Conservation (phyloP, 768 basidiomycete species). For the Boletus rex-veris region DNA sequence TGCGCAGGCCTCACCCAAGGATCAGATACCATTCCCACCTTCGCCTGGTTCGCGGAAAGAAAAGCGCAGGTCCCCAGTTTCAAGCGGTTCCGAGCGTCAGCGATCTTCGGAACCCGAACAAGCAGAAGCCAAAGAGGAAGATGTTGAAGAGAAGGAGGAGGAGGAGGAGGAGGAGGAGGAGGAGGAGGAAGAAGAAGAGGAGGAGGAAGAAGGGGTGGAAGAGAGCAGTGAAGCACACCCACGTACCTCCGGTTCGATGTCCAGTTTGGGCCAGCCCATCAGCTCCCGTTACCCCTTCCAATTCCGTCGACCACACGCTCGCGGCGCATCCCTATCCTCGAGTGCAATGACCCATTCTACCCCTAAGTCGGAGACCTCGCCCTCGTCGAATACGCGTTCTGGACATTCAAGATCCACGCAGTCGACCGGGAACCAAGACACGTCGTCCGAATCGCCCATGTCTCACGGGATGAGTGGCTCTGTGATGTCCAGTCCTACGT, state of each 20-base stretch:
- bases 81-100: constrained; percentile 30
- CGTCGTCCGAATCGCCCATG: constrained; percentile 55
- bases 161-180: constrained; percentile 44
- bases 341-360: constrained; percentile 40
- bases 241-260: constrained; percentile 78
- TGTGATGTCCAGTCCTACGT: constrained; percentile 36
- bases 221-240: constrained; percentile 53
- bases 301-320: constrained; percentile 45
- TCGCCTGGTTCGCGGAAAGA: no score
- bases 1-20: no score
- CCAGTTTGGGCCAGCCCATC: constrained; percentile 77
- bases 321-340: constrained; percentile 43
- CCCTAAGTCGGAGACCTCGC: constrained; percentile 35
- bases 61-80: not conserved
- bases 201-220: constrained; percentile 32
- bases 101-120: constrained; percentile 28
- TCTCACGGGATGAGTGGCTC: constrained; percentile 41
- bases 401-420: constrained; percentile 46
- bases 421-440: constrained; percentile 60
- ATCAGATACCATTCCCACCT: no score
- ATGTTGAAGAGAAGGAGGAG: not conserved
- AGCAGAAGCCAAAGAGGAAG: constrained; percentile 26
- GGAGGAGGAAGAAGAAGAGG: constrained; percentile 39
- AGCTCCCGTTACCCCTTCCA: constrained; percentile 68
- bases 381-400: constrained; percentile 38